phyloP scores from a whole-genome alignment of 176 grass and related monocot genomes.

The Metroxylon sagu region DNA sequence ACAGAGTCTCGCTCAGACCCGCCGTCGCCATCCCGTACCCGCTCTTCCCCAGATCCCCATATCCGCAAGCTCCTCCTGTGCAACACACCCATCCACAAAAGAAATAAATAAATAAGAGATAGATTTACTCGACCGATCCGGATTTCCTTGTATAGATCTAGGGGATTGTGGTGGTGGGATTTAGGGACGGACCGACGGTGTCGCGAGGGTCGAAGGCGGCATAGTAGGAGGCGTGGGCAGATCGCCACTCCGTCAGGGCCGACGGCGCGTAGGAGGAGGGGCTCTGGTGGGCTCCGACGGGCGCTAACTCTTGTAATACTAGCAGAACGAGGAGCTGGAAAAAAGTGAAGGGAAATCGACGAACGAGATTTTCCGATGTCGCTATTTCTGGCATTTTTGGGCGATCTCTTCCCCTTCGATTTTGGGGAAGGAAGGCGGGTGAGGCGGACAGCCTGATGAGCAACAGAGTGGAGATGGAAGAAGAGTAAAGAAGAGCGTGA shows the following conservation, averaged over 20 bases:
- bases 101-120: neutral
- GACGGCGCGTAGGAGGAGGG: slow-evolving; percentile 41
- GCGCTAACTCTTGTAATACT: neutral
- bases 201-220: slow-evolving; percentile 72
- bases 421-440: no score
- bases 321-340: slow-evolving; percentile 32
- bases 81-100: neutral
- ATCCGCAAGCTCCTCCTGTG: slow-evolving; percentile 89
- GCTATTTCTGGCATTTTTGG: no score
- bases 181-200: slow-evolving; percentile 39
- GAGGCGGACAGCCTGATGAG: no score
- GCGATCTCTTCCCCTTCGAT: no score
- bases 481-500: no score
- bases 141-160: no score
- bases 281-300: slow-evolving; percentile 38
- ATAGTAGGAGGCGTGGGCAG: slow-evolving; percentile 92
- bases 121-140: no score
- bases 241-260: slow-evolving; percentile 81
- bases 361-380: no score
- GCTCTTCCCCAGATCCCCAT: slow-evolving; percentile 83
- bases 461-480: no score
- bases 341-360: no score
- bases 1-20: slow-evolving; percentile 81
- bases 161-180: no score
- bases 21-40: slow-evolving; percentile 93